Evolutionary conservation across 768 basidiomycete species (phyloP).

Genomic region (Leucosporidium yakuticum): DNA sequence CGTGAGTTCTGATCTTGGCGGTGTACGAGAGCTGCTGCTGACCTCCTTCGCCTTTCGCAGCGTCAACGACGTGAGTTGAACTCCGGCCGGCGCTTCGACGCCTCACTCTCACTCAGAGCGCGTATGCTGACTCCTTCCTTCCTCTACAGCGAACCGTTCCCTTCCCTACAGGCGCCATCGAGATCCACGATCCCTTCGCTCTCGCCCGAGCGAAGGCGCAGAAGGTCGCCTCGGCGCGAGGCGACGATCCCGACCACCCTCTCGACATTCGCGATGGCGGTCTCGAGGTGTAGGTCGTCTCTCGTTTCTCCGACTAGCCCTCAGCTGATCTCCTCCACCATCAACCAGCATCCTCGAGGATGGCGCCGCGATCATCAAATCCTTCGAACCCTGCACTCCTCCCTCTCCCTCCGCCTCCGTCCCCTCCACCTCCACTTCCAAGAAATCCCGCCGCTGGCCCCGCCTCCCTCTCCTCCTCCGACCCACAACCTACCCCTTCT

Average conservation of each 20-base stretch:
- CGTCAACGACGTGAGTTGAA: slow-evolving; percentile 54
- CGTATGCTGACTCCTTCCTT: no score
- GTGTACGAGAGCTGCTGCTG: background rate
- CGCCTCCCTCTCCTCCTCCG: slow-evolving; percentile 63
- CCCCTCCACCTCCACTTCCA: slow-evolving; percentile 55
- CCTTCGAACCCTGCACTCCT: slow-evolving; percentile 39
- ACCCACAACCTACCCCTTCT: slow-evolving; percentile 42
- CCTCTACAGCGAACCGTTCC: slow-evolving; percentile 77
- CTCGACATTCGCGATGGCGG: slow-evolving; percentile 13
- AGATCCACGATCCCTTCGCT: slow-evolving; percentile 53
- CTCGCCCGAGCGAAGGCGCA: slow-evolving; percentile 27
- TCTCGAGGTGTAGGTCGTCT: slow-evolving; percentile 14
- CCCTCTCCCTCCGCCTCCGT: slow-evolving; percentile 44
- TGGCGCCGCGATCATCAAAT: slow-evolving; percentile 53
- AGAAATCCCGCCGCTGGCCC: slow-evolving; percentile 45
- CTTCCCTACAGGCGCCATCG: slow-evolving; percentile 70
- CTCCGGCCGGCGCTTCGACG: no score
- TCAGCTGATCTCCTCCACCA: slow-evolving; percentile 43
- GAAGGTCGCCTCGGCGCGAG: slow-evolving; percentile 47
- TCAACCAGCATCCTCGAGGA: slow-evolving; percentile 46
- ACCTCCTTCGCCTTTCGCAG: slow-evolving; percentile 6
- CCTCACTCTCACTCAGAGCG: no score
- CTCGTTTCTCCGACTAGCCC: no score
- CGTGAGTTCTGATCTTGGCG: slow-evolving; percentile 47
- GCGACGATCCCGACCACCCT: slow-evolving; percentile 56